Conservation (phyloP, 768 basidiomycete genomes). For the Baorangia bicolor region DNA sequence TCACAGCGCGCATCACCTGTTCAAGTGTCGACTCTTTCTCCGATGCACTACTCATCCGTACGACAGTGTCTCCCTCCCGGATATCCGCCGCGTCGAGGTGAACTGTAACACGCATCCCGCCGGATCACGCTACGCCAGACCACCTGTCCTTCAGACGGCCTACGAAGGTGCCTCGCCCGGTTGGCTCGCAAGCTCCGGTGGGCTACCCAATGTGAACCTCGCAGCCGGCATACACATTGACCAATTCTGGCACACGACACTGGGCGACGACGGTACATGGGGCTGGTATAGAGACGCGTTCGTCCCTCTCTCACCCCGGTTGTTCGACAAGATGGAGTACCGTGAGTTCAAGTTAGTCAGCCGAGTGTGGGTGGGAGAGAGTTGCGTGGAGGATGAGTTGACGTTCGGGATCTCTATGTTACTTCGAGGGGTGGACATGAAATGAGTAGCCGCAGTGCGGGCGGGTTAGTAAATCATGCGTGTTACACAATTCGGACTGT, state of each 20-base stretch:
- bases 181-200: neutral
- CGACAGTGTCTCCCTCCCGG: slow-evolving; percentile 5
- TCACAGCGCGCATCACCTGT: slow-evolving; percentile 17
- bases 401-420: slow-evolving; percentile 47
- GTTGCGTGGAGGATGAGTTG: slow-evolving; percentile 23
- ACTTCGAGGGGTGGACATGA: slow-evolving; percentile 39
- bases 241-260: slow-evolving; percentile 15
- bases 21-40: slow-evolving; percentile 27
- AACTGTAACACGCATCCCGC: slow-evolving; percentile 16
- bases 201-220: neutral
- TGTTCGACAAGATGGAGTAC: slow-evolving; percentile 49
- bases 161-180: slow-evolving; percentile 16
- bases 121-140: slow-evolving; percentile 1
- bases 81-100: slow-evolving; percentile 19
- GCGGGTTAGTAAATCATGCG: neutral
- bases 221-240: slow-evolving; percentile 24
- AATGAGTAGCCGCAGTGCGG: neutral
- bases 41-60: slow-evolving; percentile 16
- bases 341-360: slow-evolving; percentile 41
- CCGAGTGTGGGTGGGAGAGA: slow-evolving; percentile 36
- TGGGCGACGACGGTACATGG: slow-evolving; percentile 18
- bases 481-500: neutral
- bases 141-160: slow-evolving; percentile 7
- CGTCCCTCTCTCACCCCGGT: slow-evolving; percentile 46
- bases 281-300: slow-evolving; percentile 41